Base-by-base conservation (phyloP, 495 filamentous ascomycete genomes). In the Aspergillus ellipticus region DNA sequence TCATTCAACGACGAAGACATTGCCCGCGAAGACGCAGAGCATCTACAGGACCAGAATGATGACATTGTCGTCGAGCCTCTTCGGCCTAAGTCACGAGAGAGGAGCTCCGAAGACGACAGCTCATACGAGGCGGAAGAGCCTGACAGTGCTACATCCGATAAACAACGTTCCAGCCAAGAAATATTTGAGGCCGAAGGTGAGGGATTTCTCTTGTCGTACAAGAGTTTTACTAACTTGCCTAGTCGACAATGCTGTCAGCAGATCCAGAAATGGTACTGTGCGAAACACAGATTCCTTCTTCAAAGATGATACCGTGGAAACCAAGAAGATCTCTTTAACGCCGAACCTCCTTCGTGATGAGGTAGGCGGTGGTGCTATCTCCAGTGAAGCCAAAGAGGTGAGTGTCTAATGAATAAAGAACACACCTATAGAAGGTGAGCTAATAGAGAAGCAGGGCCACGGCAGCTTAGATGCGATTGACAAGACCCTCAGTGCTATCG, bases 301-400 rank as follows among this genome's bases (percentile, higher is more conserved):
- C 80, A 95, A 92, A 70, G 94, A 97, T 57, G 94, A 98, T 60
- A 89, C 85, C 26, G 85, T 88, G 33, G 95, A 97, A 66, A 96
- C 94, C 1, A 89, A 93, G 71, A 99, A 99, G 76, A 96, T 99
- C 57, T 96, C 92, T 2, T 79, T 99, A 28, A 99, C 94, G 0
- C 94, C 94, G 11, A 96, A 93, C 57, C 77, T 99, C n/a, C 78
- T 97, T 35, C 84, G 94, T 15, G 93, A 97, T 56, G 92, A 96
- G 60, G 79, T 78, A 1, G 78, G 72, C 51, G 77, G 74, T 42
- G 81, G 79, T n/a, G 71, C 79, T 6, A 66, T 82, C 8, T 84
- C 83, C 13, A 80, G 61, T 59, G 89, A 91, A 22, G 79, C 80
- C 26, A 86, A 82, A 72, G 88, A 92, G 51, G 73, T 82, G 68